Evolutionary conservation across 768 basidiomycete genomes (phyloP), one percentile per base, ranked within the genome.

Genomic region (Mycena kentingensis): DNA sequence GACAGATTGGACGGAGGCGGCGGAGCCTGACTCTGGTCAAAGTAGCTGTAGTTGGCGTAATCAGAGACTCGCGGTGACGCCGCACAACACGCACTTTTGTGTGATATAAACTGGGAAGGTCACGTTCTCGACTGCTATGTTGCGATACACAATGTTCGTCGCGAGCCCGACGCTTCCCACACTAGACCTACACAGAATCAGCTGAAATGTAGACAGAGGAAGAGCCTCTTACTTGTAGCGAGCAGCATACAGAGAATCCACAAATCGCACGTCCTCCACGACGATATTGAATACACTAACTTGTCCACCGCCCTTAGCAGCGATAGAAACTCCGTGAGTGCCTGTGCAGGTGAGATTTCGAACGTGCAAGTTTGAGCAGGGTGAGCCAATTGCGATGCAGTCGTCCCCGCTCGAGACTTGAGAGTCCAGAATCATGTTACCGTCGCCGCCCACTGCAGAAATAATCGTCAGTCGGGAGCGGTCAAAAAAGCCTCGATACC

Each of bases 51-150:
- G 15, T 13, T 18, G 7, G 4, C 18, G 16, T n/a, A 18, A 26
- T 57, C 16, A 45, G 24, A 31, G 47, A 27, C 15, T 24, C 27
- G 22, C 39, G 11, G 12, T 21, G 11, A 1, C 12, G 13, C 5
- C 4, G 4, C 16, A 8, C 7, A 10, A 2, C 13, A 42, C 54
- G 5, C 10, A 56, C 57, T 58, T 58, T 44, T 58, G 57, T 3
- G 57, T 54, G 34, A 58, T 52, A 22, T 50, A 58, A 27, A 58
- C 47, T 5, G 57, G 57, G 29, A 58, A 58, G 10, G 49, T 58
- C 1, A 58, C 57, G 25, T 58, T 58, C 1, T 58, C 43, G 32
- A 58, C 52, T 5, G 47, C 4, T 19, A 54, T 24, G 19, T 58
- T 47, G 24, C 21, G 16, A 26, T 34, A 58, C 5, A 53, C 52